Base-by-base conservation (phyloP, 441 rosid genomes). In the Erodium moschatum region DNA sequence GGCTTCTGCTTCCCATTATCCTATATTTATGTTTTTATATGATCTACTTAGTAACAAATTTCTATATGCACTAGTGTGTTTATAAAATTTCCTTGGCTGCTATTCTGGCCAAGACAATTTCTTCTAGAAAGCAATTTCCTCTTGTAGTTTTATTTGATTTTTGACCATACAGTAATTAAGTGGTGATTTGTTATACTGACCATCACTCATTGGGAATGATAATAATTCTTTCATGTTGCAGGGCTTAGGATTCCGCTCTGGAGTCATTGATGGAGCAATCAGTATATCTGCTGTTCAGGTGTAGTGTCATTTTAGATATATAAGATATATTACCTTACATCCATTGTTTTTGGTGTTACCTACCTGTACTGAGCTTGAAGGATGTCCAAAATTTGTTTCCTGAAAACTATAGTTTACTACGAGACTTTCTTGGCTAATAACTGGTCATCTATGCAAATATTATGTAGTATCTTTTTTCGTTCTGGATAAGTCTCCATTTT, bases 241-340 rank as follows among this genome's bases (percentile, higher is more conserved):
- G 97, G 98, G 98, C 24, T 83, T 93, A 78, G 92, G 85, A 65
- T 67, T 93, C 73, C 90, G 96, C 40, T 65, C 93, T 69, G 98
- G 97, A 78, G 86, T 85, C 71, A 73, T 92, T 20, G 97, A 92
- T 67, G 98, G 98, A 65, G 96, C 92, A 69, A 92, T 92, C 67
- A 92, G 97, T 77, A 90, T 90, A 42, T 92, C 98, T 0, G 98
- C 97, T 71, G 87, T 89, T 75, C 94, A 92, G 96, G 98, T 90
- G 66, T 67, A 54, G 7, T 50, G 58, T 15, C 7, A 13, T 50
- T 2, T 50, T 16, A 2, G 58, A 50, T 12, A 2, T 24, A 24
- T 24, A 0, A 24, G 27, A 24, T 24, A 24, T 24, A 50, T 50
- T 16, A 15, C 58, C 58, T 50, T 50, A 50, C n/a, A 50, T 50